These are phyloP conservation scores for Blepharisma japonicum DNA, from an alignment of 73 alveolate genomes.

Conservation along the genomic window DNA sequence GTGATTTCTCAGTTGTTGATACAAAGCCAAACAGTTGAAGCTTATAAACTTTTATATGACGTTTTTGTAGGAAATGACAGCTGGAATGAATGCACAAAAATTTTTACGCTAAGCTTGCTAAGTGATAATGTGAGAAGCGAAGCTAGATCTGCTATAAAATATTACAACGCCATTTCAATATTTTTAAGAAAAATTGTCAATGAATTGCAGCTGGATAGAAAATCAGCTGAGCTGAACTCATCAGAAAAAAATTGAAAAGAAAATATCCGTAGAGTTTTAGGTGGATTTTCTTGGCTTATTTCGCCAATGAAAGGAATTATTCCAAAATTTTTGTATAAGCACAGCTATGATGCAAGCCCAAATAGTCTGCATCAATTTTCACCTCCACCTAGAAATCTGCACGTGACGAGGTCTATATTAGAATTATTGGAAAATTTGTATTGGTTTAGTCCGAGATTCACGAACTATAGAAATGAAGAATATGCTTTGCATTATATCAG, in stretches of 20 bases:
- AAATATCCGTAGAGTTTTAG: conserved; percentile 37
- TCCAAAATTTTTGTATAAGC: conserved; percentile 38
- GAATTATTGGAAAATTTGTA: conserved; percentile 39
- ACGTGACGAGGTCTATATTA: conserved; percentile 40
- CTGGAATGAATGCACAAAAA: conserved; percentile 64
- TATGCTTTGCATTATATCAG: conserved; percentile 58
- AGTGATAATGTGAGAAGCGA: conserved; percentile 23
- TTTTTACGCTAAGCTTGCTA: conserved; percentile 29
- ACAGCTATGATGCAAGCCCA: conserved; percentile 40
- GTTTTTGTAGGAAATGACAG: conserved; percentile 48
- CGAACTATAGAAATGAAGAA: conserved; percentile 44
- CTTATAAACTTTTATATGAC: conserved; percentile 56
- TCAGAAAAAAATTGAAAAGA: conserved; percentile 51
- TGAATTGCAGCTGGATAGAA: conserved; percentile 34
- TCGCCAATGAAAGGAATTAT: conserved; percentile 57
- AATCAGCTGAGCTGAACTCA: conserved; percentile 32
- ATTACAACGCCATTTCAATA: conserved; percentile 2
- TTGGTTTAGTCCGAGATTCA: conserved; percentile 41
- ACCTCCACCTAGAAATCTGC: conserved; percentile 43
- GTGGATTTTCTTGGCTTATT: conserved; percentile 36
- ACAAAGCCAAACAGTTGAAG: conserved; percentile 53
- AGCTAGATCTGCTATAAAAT: conserved; percentile 18
- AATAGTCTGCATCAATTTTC: not conserved
- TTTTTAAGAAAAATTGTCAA: conserved; percentile 35
- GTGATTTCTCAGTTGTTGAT: conserved; percentile 39